Percentiles rank a stretch among this genome's conserved stretches.
Evolutionary conservation across 2,329 filamentous ascomycete genomes (phyloP).

Genomic region (Pestalotiopsis sp.): DNA sequence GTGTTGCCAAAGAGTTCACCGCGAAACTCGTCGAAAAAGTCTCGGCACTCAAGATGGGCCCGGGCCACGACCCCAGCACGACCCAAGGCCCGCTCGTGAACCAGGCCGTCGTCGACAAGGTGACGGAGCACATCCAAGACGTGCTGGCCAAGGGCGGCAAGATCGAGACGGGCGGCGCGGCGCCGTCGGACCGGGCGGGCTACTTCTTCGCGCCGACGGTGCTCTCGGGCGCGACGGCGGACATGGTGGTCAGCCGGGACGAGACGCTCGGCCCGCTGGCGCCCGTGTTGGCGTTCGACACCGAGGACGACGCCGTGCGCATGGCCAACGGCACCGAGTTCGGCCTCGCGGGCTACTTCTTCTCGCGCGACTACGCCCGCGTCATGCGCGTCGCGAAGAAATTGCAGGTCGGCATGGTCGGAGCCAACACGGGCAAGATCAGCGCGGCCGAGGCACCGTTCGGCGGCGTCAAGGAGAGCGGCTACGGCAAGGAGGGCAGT

Average conservation of each 20-base stretch:
- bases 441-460: slow-evolving; percentile 63
- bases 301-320: slow-evolving; percentile 78
- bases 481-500: slow-evolving; percentile 77
- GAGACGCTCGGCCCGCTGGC: slow-evolving; percentile 97
- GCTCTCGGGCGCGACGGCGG: slow-evolving; percentile 78
- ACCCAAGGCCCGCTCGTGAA: slow-evolving; percentile 88
- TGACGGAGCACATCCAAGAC: slow-evolving; percentile 76
- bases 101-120: slow-evolving; percentile 76
- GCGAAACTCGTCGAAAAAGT: slow-evolving; percentile 70
- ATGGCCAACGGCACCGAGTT: slow-evolving; percentile 82
- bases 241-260: slow-evolving; percentile 82
- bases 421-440: slow-evolving; percentile 73
- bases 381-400: slow-evolving; percentile 64
- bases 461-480: slow-evolving; percentile 80
- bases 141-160: slow-evolving; percentile 76
- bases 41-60: slow-evolving; percentile 71
- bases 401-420: slow-evolving; percentile 85
- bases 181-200: slow-evolving; percentile 67
- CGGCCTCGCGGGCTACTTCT: slow-evolving; percentile 93
- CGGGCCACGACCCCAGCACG: slow-evolving; percentile 66
- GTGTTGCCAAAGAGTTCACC: slow-evolving; percentile 75
- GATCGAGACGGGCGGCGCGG: slow-evolving; percentile 70
- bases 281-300: slow-evolving; percentile 83
- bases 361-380: slow-evolving; percentile 63
- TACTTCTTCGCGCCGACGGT: slow-evolving; percentile 94